Evolutionary conservation across 169 alveolate genomes (phyloP), one percentile per base, ranked within the genome.

Genomic region (Cryptosporidium meleagridis): DNA sequence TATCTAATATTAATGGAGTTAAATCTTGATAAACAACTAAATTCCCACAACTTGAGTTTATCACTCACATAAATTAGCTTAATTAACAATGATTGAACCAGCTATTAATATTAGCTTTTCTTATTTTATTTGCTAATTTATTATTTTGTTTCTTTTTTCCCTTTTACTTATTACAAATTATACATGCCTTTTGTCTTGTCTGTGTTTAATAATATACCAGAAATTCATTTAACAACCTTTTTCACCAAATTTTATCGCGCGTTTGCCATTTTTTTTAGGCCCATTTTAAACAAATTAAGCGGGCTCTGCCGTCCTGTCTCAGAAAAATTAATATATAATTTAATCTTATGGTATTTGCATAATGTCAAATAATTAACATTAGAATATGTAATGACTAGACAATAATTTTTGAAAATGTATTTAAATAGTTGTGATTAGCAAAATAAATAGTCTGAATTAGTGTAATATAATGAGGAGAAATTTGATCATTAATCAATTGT

Each of bases 351-450:
- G 35, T 55, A 55, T 21, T 55, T 3, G 65, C 65, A 55, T 18
- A 55, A 55, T 55, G 65, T 55, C 65, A 55, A 55, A 55, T 55
- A 26, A 26, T n/a, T 55, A 21, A 7, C 14, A 26, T n/a, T 9
- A 29, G 31, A 55, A 55, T n/a, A 5, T 55, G 67, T 55, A 55
- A 8, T 55, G 67, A 55, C 67, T 55, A 55, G 67, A 55, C n/a
- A 26, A 21, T 23, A 21, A 55, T 55, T 1, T 9, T 55, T 4
- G 31, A 55, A 55, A 55, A 55, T 55, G 67, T 55, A 55, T 7
- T 55, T 55, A 4, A 55, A 21, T 55, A 55, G 23, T 55, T 23
- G 67, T 55, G 12, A 26, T n/a, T 55, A 21, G 0, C 14, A 23
- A 10, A 16, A 26, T 55, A 23, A 55, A 21, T 55, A 55, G 67